Percentiles rank a stretch among this genome's conserved stretches.
Evolutionary conservation across 306 rosid genomes (phyloP).

Genomic region (Vachellia collinsii): DNA sequence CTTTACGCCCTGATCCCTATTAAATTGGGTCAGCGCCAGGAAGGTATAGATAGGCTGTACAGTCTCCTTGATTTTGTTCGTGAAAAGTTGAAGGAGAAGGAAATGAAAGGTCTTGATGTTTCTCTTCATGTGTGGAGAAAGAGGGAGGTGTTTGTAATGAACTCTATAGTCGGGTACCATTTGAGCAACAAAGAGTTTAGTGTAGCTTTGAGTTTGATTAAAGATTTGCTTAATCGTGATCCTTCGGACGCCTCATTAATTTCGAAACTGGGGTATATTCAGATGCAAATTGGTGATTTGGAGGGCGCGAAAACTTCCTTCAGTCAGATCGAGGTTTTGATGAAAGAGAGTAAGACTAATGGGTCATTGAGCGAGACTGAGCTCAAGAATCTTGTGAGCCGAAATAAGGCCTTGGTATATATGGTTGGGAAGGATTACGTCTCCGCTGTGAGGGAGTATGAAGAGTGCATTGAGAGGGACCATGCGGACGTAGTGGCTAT

Average conservation of each 20-base stretch:
- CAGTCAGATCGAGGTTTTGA: slow-evolving; percentile 55
- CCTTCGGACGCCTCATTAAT: slow-evolving; percentile 57
- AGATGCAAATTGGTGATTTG: slow-evolving; percentile 82
- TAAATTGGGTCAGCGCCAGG: slow-evolving; percentile 74
- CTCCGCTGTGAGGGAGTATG: slow-evolving; percentile 93
- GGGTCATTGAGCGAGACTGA: slow-evolving; percentile 62
- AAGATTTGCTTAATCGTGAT: slow-evolving; percentile 52
- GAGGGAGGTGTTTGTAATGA: slow-evolving; percentile 73
- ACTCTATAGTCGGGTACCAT: slow-evolving; percentile 75
- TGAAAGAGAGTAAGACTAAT: slow-evolving; percentile 47
- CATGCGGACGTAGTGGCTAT: slow-evolving; percentile 65
- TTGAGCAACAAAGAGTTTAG: slow-evolving; percentile 67
- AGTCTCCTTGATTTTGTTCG: slow-evolving; percentile 66
- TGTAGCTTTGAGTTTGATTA: slow-evolving; percentile 63
- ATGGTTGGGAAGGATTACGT: slow-evolving; percentile 90
- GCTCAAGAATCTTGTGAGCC: slow-evolving; percentile 63
- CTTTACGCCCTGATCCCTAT: slow-evolving; percentile 67
- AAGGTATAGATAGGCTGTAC: slow-evolving; percentile 81
- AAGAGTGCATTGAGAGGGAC: slow-evolving; percentile 86
- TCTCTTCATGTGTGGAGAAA: slow-evolving; percentile 60
- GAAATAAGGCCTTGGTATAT: slow-evolving; percentile 81
- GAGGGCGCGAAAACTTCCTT: slow-evolving; percentile 82
- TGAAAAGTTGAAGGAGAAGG: slow-evolving; percentile 45
- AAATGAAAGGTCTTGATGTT: slow-evolving; percentile 12
- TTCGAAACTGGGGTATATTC: slow-evolving; percentile 83